Conservation (phyloP, 2,329 filamentous ascomycete genomes). For the Diplodia sapinea region DNA sequence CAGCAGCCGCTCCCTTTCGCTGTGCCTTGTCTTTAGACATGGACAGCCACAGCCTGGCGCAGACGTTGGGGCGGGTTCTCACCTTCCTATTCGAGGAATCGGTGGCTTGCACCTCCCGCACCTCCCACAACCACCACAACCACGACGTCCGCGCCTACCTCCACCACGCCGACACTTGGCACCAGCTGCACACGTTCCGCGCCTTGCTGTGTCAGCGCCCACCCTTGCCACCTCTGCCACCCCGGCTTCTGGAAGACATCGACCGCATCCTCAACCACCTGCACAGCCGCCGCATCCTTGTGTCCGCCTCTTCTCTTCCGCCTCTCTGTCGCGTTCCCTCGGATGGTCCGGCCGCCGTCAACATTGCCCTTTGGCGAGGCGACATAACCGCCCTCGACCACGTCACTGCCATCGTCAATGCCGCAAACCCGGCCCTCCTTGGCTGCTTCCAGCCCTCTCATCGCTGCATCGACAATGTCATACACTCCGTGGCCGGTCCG, state of each 20-base stretch:
- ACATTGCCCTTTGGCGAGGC: slow-evolving; percentile 42
- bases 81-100: slow-evolving; percentile 25
- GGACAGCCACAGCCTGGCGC: background rate
- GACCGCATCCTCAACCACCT: slow-evolving; percentile 35
- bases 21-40: background rate
- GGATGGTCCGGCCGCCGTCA: slow-evolving; percentile 1
- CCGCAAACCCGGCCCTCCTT: slow-evolving; percentile 45
- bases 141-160: slow-evolving; percentile 6
- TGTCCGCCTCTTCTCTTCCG: slow-evolving; percentile 32
- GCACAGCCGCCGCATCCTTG: slow-evolving; percentile 34
- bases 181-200: slow-evolving; percentile 34
- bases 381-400: slow-evolving; percentile 44
- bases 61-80: slow-evolving; percentile 1
- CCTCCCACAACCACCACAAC: slow-evolving; percentile 18
- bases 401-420: slow-evolving; percentile 46
- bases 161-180: slow-evolving; percentile 20
- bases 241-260: slow-evolving; percentile 33
- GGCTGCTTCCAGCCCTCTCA: slow-evolving; percentile 47
- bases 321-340: slow-evolving; percentile 11
- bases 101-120: slow-evolving; percentile 2
- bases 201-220: slow-evolving; percentile 41
- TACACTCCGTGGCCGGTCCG: slow-evolving; percentile 44
- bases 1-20: background rate
- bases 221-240: slow-evolving; percentile 35
- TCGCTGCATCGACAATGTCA: slow-evolving; percentile 47